Evolutionary conservation across 2,329 filamentous ascomycete species (phyloP), one percentile per base, ranked within the genome.

Genomic region (Paecilomyces niveus): DNA sequence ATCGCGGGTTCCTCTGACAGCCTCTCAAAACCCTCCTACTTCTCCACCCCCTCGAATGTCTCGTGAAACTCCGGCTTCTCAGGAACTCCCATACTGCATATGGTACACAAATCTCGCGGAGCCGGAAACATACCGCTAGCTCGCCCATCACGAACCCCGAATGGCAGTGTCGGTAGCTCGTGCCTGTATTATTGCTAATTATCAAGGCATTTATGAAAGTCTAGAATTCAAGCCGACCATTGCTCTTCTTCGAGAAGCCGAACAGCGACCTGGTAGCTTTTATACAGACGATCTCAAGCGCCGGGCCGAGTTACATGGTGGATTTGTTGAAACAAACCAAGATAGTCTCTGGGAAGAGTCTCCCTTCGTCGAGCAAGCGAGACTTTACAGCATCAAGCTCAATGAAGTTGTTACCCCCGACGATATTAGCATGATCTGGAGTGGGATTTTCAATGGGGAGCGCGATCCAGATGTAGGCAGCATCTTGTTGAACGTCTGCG

Each of bases 391-490:
- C 24, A 26, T 5, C 24, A 26, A 26, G 24, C 24, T 26, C 24
- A 26, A 26, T 29, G 26, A 21, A 6, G 24, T 26, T 26, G 24
- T 26, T 26, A 53, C 21, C 39, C 15, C 29, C 11, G 22, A 57
- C 10, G 33, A 26, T 13, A 11, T 18, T 24, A 22, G n/a, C 29
- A 15, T 15, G 15, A 22, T 53, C 22, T 53, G 22, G 15, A 24
- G 22, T 3, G 13, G 18, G 13, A 55, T n/a, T 22, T 21, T n/a
- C 11, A 15, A 18, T 21, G 29, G 50, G 11, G 18, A 55, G 35
- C 49, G 54, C 31, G 13, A 53, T 61, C 51, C 26, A 56, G 54
- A 45, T 24, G 45, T 21, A 54, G 31, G 54, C 53, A 26, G 24
- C 24, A 26, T 26, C 24, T 5, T 26, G 24, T 26, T 26, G 24